Percentiles rank a stretch among this genome's conserved stretches.
These are phyloP conservation scores for Pisolithus marmoratus DNA, from an alignment of 768 basidiomycete species.

Conservation along the genomic window DNA sequence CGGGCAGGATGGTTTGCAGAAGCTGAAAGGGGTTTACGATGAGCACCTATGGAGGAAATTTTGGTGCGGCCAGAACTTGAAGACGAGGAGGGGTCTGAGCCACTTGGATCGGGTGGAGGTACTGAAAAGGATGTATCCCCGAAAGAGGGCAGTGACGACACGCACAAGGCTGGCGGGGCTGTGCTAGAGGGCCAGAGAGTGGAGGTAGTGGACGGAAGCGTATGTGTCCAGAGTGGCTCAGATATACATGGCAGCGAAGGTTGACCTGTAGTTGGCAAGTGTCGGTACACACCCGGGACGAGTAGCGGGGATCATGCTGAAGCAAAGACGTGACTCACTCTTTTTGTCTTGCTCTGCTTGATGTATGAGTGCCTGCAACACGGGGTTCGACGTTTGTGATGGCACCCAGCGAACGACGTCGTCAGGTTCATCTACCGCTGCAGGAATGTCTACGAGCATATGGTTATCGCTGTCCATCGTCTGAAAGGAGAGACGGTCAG, in stretches of 20 bases:
- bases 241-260: slow-evolving; percentile 8
- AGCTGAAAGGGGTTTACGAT: slow-evolving; percentile 15
- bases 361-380: slow-evolving; percentile 17
- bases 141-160: slow-evolving; percentile 3
- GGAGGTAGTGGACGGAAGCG: slow-evolving; percentile 7
- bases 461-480: slow-evolving; percentile 4
- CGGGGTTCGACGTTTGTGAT: slow-evolving; percentile 20
- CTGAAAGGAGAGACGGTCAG: not conserved
- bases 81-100: slow-evolving; percentile 1
- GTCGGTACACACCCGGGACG: not conserved
- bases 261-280: slow-evolving; percentile 6
- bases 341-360: slow-evolving; percentile 23
- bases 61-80: slow-evolving; percentile 5
- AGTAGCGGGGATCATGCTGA: not conserved
- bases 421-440: slow-evolving; percentile 6
- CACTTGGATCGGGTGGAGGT: not conserved
- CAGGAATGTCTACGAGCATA: slow-evolving; percentile 10
- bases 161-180: slow-evolving; percentile 5
- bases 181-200: not conserved
- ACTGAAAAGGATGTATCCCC: slow-evolving; percentile 4
- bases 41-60: slow-evolving; percentile 1
- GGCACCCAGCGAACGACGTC: slow-evolving; percentile 22
- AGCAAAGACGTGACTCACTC: slow-evolving; percentile 7
- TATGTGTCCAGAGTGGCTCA: slow-evolving; percentile 11
- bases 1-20: slow-evolving; percentile 11